Evolutionary conservation across 345 rosid genomes (phyloP), one percentile per base, ranked within the genome.

Genomic region (Gossypium turneri): DNA sequence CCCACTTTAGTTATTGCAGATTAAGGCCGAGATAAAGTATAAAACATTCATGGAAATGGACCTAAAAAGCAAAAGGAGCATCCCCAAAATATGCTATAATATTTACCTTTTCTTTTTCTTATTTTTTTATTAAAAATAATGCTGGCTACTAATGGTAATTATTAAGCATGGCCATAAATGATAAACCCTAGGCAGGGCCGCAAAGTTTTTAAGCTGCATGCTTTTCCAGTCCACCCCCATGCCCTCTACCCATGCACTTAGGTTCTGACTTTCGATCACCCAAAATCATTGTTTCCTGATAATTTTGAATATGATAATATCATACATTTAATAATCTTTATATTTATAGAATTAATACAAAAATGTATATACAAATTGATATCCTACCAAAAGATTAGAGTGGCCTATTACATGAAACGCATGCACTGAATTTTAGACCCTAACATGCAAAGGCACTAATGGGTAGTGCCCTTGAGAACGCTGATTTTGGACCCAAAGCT

Each of bases 131-230:
- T 24, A 29, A 25, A 12, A 69, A 34, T 15, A 10, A 16, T 53
- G 29, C 2, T 16, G 1, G 16, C 29, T 53, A 57, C 27, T 20
- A 19, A 7, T 12, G 27, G 45, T 53, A 11, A 71, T 71, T 38
- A 71, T 71, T 55, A 71, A 9, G 74, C 17, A 70, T 48, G 56
- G 57, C 57, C 57, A 12, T 60, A 34, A 34, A 34, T 34, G 41
- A 16, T 45, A 29, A 61, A 15, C 66, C 3, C 12, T 10, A 47
- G 12, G 20, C 66, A 45, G 24, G 41, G 62, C 74, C 74, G 47
- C 61, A 70, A 70, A 56, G 74, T 34, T 38, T 29, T 29, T 9
- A 15, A 4, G 25, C 41, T 47, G 34, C 22, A 34, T 34, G 41
- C 41, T 34, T 69, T 69, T 69, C 41, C 41, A 34, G 41, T 56